A percentile compares a stretch with the other conserved stretches of the same genome.
These are phyloP conservation scores for Mycena metata DNA, from an alignment of 768 basidiomycete species.

Conservation along the genomic window DNA sequence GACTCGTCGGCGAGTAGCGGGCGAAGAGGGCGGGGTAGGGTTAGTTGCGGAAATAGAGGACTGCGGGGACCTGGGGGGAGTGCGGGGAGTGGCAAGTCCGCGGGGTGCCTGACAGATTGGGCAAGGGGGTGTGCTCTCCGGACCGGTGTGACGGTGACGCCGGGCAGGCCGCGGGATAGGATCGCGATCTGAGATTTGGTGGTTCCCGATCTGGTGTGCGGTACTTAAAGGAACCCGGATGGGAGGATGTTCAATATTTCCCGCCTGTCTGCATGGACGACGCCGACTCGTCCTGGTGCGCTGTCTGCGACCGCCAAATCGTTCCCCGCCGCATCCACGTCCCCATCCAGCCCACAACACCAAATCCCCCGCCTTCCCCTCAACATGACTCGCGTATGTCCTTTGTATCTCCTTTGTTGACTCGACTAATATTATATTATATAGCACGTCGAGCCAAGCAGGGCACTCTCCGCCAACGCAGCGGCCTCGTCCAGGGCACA, in stretches of 20 bases:
- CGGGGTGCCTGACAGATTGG: too few relatives aligned
- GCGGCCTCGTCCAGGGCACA: constrained; percentile 75
- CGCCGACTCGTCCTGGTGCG: constrained; percentile 69
- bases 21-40: too few relatives aligned
- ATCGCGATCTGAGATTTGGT: too few relatives aligned
- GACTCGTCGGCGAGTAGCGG: too few relatives aligned
- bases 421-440: background rate
- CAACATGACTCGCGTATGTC: constrained; percentile 52
- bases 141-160: too few relatives aligned
- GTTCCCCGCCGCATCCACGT: constrained; percentile 80
- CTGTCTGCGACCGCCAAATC: constrained; percentile 82
- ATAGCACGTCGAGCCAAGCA: constrained; percentile 47
- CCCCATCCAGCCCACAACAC: constrained; percentile 49
- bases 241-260: background rate
- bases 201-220: constrained; percentile 14
- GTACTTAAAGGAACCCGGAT: constrained; percentile 10
- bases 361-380: constrained; percentile 49
- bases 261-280: constrained; percentile 43
- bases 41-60: too few relatives aligned
- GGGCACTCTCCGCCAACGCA: constrained; percentile 54
- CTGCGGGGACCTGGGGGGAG: too few relatives aligned
- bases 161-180: too few relatives aligned
- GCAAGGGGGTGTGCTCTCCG: too few relatives aligned
- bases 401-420: constrained; percentile 50
- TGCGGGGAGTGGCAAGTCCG: too few relatives aligned